A percentile compares a stretch with the other conserved stretches of the same genome.
phyloP scores from a whole-genome alignment of 805 yeast genomes.

The Lipomyces orientalis region DNA sequence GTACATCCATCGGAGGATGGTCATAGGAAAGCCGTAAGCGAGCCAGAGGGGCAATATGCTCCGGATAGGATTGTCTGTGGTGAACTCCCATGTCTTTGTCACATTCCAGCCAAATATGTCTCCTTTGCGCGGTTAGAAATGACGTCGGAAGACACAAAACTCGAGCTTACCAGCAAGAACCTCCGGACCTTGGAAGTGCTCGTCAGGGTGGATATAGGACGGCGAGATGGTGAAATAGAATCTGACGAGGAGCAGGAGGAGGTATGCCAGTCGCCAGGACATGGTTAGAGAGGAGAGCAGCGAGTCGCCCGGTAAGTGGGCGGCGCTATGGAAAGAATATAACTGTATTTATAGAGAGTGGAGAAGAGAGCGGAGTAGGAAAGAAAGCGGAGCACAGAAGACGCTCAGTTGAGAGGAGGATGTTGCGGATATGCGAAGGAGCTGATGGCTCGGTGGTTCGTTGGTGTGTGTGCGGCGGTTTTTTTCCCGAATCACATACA shows the following conservation, averaged over 20 bases:
- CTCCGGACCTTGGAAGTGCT: constrained; percentile 91
- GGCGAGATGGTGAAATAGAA: constrained; percentile 66
- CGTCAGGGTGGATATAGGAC: constrained; percentile 97
- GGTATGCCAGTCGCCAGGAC: constrained; percentile 36
- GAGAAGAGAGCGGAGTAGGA: not conserved
- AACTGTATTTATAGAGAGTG: not conserved
- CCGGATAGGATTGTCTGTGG: constrained; percentile 61
- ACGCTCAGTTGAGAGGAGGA: not conserved
- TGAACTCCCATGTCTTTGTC: constrained; percentile 85
- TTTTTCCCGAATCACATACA: not conserved
- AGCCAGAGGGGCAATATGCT: constrained; percentile 72
- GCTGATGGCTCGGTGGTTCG: not conserved
- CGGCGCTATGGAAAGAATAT: not conserved
- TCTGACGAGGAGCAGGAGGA: constrained; percentile 46
- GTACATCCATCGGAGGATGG: constrained; percentile 42
- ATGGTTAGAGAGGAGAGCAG: constrained; percentile 9
- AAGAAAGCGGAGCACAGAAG: not conserved
- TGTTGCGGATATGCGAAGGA: not conserved
- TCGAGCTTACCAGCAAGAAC: constrained; percentile 55
- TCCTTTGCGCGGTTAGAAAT: constrained; percentile 25
- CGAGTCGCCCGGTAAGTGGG: constrained; percentile 2
- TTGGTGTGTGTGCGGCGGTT: not conserved
- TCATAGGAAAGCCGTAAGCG: constrained; percentile 67
- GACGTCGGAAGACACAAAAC: not conserved
- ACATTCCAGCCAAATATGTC: constrained; percentile 52